These are phyloP conservation scores for Pleurostoma richardsiae DNA, from an alignment of 2,329 filamentous ascomycete species.

Conservation along the genomic window DNA sequence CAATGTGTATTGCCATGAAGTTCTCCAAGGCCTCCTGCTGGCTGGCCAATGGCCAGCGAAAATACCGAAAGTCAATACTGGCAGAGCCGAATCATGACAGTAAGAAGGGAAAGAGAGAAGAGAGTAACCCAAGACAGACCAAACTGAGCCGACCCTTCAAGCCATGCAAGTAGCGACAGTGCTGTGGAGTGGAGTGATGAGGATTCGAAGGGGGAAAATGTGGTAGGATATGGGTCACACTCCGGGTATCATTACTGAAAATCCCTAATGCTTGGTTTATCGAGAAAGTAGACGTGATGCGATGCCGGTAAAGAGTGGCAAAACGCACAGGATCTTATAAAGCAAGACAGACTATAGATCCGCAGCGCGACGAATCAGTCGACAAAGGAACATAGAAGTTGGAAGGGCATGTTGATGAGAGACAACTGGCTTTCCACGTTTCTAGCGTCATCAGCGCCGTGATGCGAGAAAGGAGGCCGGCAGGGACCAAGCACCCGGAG, in stretches of 20 bases:
- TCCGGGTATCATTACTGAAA: slow-evolving; percentile 17
- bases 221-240: slow-evolving; percentile 6
- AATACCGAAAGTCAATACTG: too few relatives aligned
- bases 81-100: too few relatives aligned
- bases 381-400: background rate
- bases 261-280: slow-evolving; percentile 7
- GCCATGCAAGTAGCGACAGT: background rate
- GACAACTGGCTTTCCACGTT: too few relatives aligned
- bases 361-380: too few relatives aligned
- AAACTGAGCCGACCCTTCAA: too few relatives aligned
- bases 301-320: background rate
- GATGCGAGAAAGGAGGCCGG: background rate
- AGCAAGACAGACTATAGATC: background rate
- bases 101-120: too few relatives aligned
- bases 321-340: background rate
- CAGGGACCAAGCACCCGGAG: background rate
- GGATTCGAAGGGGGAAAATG: background rate
- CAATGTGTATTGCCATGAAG: too few relatives aligned
- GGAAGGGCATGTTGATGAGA: background rate
- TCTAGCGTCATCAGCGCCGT: background rate
- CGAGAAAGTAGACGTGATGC: slow-evolving; percentile 5
- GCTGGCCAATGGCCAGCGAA: too few relatives aligned
- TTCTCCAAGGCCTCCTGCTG: too few relatives aligned
- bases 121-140: too few relatives aligned
- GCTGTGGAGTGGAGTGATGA: slow-evolving; percentile 11